Evolutionary conservation across 495 filamentous ascomycete genomes (phyloP), one percentile per base, ranked within the genome.

Genomic region (Neurospora sublineolata): DNA sequence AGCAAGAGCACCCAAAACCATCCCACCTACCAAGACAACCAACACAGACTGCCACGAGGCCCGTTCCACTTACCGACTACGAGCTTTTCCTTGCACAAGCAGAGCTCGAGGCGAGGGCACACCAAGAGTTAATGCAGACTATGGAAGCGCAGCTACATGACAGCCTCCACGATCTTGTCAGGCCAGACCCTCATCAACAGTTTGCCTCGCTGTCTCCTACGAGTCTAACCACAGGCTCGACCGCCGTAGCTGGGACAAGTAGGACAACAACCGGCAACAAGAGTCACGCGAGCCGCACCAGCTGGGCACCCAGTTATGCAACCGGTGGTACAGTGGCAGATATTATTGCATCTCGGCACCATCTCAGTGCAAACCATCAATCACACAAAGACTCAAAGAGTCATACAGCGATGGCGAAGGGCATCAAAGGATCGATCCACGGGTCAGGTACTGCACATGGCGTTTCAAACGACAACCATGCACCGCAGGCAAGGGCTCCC

Each of bases 21-120:
- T 11, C 70, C 18, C 40, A 3, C n/a, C 39, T 7, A 40, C 60
- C 52, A 27, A 41, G 36, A 11, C 11, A 11, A 14, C 64, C 40
- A 20, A 8, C 69, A 30, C n/a, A 42, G 18, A 16, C 60, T 3
- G 40, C 37, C 46, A 4, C 30, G 10, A 4, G n/a, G 9, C 6
- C 69, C 12, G 20, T 37, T 36, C 71, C 46, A 3, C 36, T 42
- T 0, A 73, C 73, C 37, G 78, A 81, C 52, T 81, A 72, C 60
- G 75, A 79, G 67, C 40, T 69, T 11, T 81, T 81, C 69, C 27
- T 81, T n/a, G 75, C 76, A 3, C 73, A 64, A 37, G 79, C 79
- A 52, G 72, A 77, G 37, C 77, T 74, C 9, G 60, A 79, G 16
- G 79, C 76, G 38, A 76, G 76, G 11, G 74, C 68, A 10, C 67